Evolutionary conservation across 176 grass and related monocot species (phyloP), one percentile per base, ranked within the genome.

Genomic region (Triticum timopheevii): DNA sequence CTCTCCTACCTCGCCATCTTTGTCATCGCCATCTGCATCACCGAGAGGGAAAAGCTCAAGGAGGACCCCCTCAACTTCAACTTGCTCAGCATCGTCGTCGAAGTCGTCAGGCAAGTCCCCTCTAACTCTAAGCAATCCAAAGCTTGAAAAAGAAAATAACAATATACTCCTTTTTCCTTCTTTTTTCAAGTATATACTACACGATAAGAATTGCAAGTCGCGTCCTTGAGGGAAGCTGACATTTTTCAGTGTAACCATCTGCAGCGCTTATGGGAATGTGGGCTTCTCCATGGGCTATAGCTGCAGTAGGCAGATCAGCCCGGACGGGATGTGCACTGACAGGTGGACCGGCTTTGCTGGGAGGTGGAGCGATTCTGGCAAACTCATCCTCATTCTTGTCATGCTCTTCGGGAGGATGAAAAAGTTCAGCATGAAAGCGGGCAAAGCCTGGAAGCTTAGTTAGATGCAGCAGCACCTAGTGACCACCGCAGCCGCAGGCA

Each of bases 61-160:
- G 86, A 93, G 45, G 91, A 95, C 35, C 84, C 91, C 19, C 77
- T 91, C 13, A 95, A 91, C 82, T 95, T 95, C 71, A 95, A 54
- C 25, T 49, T 91, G 68, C 80, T 87, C 73, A 93, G 75, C 81
- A 91, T 93, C 54, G 31, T 86, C 5, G 31, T 95, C 33, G 89
- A 93, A 83, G 89, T 95, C 6, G 62, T 91, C 82, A 95, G 93
- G 35, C 35, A 36, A 36, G 7, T 36, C 35, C 35, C 35, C 35
- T 36, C 6, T 36, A 7, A 36, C 35, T 36, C 35, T 7, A 36
- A 36, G 35, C 35, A 7, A 36, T 36, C 7, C 35, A 36, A 36
- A 36, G 6, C 35, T 7, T 36, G 1, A 36, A 36, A 7, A 36
- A 36, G 35, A 7, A 36, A 36, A 36, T 36, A 33, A 33, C 33